Conservation (phyloP, 495 filamentous ascomycete genomes). For the Hypoxylon cercidicola region DNA sequence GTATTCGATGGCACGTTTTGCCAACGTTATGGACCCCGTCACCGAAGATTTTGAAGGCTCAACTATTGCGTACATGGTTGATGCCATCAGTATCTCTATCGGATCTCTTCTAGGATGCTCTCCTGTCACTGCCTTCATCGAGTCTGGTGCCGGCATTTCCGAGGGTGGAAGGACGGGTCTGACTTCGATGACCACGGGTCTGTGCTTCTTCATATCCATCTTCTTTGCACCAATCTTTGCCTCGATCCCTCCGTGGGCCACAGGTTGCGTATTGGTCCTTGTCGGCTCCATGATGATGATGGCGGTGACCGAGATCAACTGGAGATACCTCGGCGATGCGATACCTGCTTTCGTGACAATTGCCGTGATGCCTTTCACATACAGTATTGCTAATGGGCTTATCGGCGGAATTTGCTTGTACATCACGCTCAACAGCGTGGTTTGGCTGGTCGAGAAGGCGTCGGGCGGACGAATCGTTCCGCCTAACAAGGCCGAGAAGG, state of each 20-base stretch:
- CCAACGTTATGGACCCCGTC: slow-evolving; percentile 74
- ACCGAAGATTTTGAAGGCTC: slow-evolving; percentile 84
- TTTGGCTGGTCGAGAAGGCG: slow-evolving; percentile 70
- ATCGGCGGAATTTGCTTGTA: slow-evolving; percentile 81
- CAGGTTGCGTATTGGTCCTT: slow-evolving; percentile 81
- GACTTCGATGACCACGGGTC: slow-evolving; percentile 78
- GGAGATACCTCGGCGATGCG: slow-evolving; percentile 80
- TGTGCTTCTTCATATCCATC: slow-evolving; percentile 86
- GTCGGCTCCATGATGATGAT: slow-evolving; percentile 85
- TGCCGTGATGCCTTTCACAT: slow-evolving; percentile 86
- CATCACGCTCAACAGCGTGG: slow-evolving; percentile 70
- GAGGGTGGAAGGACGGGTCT: slow-evolving; percentile 84
- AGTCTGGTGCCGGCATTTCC: slow-evolving; percentile 84
- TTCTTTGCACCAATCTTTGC: slow-evolving; percentile 91
- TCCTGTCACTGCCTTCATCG: slow-evolving; percentile 84
- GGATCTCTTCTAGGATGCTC: slow-evolving; percentile 78
- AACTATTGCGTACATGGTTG: slow-evolving; percentile 79
- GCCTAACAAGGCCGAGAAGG: slow-evolving; percentile 75
- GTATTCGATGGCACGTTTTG: slow-evolving; percentile 86
- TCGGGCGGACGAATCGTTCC: slow-evolving; percentile 76
- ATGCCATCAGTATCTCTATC: slow-evolving; percentile 80
- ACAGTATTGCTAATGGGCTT: slow-evolving; percentile 79
- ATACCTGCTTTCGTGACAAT: slow-evolving; percentile 84
- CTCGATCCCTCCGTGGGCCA: slow-evolving; percentile 85
- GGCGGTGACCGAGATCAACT: slow-evolving; percentile 81